Conservation (phyloP, 352 stramenopile genomes). For the Pythium insidiosum region DNA sequence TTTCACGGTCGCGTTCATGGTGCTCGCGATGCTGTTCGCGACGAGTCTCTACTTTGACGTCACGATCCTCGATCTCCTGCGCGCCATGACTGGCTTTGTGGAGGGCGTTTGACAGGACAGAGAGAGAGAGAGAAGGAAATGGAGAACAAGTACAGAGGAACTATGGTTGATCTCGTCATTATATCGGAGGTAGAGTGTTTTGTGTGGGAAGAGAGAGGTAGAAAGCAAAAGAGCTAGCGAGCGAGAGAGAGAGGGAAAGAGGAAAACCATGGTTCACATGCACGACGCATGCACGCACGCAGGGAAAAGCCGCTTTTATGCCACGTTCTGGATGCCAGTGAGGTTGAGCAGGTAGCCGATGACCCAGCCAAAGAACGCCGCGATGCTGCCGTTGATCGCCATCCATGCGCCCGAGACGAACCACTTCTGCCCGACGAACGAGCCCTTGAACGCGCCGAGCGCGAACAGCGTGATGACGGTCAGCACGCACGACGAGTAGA, state of each 20-base stretch:
- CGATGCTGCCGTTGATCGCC: conserved; percentile 70
- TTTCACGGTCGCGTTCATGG: conserved; percentile 48
- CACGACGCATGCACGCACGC: background rate
- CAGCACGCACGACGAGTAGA: conserved; percentile 92
- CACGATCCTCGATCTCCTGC: conserved; percentile 39
- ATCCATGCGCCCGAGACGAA: conserved; percentile 56
- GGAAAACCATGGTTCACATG: background rate
- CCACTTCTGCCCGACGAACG: conserved; percentile 77
- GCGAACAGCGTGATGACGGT: conserved; percentile 92
- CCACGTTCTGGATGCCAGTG: conserved; percentile 69
- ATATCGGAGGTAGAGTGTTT: no score
- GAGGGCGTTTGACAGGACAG: conserved; percentile 15
- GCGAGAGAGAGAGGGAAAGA: background rate
- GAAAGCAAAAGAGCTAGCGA: background rate
- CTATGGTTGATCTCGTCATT: no score
- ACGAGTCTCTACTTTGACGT: conserved; percentile 43
- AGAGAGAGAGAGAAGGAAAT: background rate
- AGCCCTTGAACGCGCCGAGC: conserved; percentile 90
- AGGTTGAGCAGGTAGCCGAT: conserved; percentile 79
- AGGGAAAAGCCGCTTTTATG: no score
- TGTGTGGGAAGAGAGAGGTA: no score
- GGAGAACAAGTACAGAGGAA: background rate
- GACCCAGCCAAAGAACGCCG: conserved; percentile 65
- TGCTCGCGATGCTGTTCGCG: conserved; percentile 32
- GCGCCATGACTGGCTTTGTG: conserved; percentile 57